phyloP scores from a whole-genome alignment of 78 protist species.

The Salpingoeca rosetta region DNA sequence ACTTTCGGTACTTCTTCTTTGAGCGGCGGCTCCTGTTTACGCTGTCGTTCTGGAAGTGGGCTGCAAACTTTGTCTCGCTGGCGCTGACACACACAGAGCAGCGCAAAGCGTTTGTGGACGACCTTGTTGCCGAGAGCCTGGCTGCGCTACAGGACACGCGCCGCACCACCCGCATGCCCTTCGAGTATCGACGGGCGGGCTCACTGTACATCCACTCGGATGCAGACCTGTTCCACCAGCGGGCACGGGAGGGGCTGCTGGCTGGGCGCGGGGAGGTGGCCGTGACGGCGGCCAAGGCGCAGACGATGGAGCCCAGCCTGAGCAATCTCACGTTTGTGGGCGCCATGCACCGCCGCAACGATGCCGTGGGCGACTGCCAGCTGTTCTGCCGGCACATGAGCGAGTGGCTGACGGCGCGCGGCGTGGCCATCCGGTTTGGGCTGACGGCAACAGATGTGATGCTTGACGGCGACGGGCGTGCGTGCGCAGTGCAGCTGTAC shows the following conservation, averaged over 20 bases:
- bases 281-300: neutral
- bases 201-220: no score
- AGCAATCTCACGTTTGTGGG: neutral
- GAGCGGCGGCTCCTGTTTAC: neutral
- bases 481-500: no score
- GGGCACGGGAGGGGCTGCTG: no score
- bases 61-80: neutral
- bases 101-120: neutral
- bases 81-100: neutral
- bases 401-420: no score
- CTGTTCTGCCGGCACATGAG: no score
- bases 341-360: neutral
- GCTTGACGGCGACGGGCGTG: no score
- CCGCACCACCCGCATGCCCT: neutral
- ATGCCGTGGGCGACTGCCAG: neutral
- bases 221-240: no score
- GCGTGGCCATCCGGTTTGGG: no score
- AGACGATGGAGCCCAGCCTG: neutral
- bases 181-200: neutral
- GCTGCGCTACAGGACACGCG: neutral
- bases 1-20: neutral
- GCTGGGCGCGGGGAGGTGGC: no score
- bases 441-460: no score
- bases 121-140: neutral
- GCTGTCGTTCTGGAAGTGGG: neutral